Conservation (phyloP, 2,329 filamentous ascomycete genomes). For the Endoconidiophora polonica region DNA sequence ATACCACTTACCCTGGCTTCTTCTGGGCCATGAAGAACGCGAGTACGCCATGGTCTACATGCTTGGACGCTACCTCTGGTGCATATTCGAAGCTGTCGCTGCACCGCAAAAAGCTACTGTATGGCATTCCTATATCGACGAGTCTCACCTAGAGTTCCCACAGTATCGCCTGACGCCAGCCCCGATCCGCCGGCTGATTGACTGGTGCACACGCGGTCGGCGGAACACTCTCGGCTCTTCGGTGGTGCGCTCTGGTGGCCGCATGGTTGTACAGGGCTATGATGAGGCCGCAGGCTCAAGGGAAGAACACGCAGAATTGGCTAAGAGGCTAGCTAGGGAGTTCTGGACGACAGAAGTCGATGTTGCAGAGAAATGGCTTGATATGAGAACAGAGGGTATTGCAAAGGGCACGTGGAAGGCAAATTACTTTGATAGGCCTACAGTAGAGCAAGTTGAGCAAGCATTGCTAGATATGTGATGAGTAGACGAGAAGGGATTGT, state of each 20-base stretch:
- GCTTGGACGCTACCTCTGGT: constrained; percentile 45
- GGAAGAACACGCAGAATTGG: constrained; percentile 20
- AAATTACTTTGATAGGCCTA: constrained; percentile 34
- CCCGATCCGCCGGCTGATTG: constrained; percentile 30
- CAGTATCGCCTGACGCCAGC: constrained; percentile 30
- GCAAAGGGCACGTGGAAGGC: constrained; percentile 30
- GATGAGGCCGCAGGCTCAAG: constrained; percentile 10
- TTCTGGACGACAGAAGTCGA: constrained; percentile 35
- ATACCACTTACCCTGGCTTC: constrained; percentile 41
- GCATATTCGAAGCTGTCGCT: constrained; percentile 43
- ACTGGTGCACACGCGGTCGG: constrained; percentile 34
- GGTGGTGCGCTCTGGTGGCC: constrained; percentile 29
- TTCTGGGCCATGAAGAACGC: constrained; percentile 32
- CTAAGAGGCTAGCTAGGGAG: constrained; percentile 19
- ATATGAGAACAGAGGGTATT: constrained; percentile 22
- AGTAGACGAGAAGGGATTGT: too few relatives aligned
- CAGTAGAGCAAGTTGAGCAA: constrained; percentile 25
- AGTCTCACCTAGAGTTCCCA: constrained; percentile 40
- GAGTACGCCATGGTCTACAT: constrained; percentile 45
- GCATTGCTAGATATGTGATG: too few relatives aligned
- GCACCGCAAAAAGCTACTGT: constrained; percentile 39
- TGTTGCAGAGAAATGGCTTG: constrained; percentile 31
- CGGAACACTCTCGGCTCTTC: constrained; percentile 27
- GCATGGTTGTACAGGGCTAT: constrained; percentile 23
- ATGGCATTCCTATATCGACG: constrained; percentile 42